These are phyloP conservation scores for Amphicarpaea edgeworthii DNA, from an alignment of 306 rosid genomes.

Conservation along the genomic window DNA sequence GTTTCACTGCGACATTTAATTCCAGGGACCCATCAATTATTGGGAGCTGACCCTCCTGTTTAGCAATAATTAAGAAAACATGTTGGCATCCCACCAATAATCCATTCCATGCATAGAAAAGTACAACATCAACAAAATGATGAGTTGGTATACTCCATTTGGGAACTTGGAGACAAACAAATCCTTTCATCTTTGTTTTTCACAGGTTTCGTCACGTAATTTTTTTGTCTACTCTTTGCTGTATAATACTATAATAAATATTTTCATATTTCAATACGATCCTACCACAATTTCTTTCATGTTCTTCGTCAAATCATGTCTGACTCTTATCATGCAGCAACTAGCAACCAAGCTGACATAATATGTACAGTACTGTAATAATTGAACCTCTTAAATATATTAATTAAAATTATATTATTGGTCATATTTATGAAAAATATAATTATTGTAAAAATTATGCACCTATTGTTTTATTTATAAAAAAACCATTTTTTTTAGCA, in stretches of 20 bases:
- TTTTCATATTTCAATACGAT: background rate
- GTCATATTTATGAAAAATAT: background rate
- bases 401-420: background rate
- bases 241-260: background rate
- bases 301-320: background rate
- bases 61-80: constrained; percentile 55
- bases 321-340: background rate
- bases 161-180: constrained; percentile 20
- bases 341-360: background rate
- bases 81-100: constrained; percentile 48
- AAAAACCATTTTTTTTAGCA: background rate
- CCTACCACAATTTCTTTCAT: background rate
- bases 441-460: background rate
- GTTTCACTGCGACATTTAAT: constrained; percentile 48
- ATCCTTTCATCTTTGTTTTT: background rate
- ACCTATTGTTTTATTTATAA: background rate
- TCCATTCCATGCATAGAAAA: constrained; percentile 32
- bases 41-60: constrained; percentile 52
- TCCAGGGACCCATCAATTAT: constrained; percentile 62
- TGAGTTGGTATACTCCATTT: constrained; percentile 33
- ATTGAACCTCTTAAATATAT: background rate
- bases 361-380: background rate
- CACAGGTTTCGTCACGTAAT: background rate
- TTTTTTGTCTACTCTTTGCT: too few relatives aligned
- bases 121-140: constrained; percentile 34